Percentiles rank a stretch among this genome's conserved stretches.
phyloP scores from a whole-genome alignment of 2,329 filamentous ascomycete genomes.

The Dryadomyces quercivorus region DNA sequence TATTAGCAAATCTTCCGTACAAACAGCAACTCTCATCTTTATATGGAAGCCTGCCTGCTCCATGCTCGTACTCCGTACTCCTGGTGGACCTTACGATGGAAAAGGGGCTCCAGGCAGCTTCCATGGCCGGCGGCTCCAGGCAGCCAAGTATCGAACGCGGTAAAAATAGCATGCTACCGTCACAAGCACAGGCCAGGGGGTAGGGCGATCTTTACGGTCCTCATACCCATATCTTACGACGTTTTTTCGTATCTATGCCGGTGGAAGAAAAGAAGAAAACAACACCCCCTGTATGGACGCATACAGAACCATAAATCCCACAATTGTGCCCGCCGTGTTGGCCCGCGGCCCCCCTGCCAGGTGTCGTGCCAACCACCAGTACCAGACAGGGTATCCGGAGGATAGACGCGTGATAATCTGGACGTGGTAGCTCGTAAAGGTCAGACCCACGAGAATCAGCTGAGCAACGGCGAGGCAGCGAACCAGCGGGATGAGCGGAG shows the following conservation, averaged over 20 bases:
- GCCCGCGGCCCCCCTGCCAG: slow-evolving; percentile 7
- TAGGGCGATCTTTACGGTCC: no score
- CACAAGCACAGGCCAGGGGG: no score
- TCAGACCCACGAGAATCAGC: slow-evolving; percentile 55
- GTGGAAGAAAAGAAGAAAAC: slow-evolving; percentile 84
- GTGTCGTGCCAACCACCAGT: slow-evolving; percentile 59
- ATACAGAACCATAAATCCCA: slow-evolving; percentile 70
- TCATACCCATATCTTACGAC: neutral
- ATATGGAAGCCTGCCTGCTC: no score
- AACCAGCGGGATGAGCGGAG: slow-evolving; percentile 21
- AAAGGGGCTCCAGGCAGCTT: no score
- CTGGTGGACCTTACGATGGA: no score
- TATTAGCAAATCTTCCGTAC: no score
- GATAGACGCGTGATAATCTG: slow-evolving; percentile 87
- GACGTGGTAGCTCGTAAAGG: slow-evolving; percentile 74
- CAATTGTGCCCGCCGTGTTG: slow-evolving; percentile 21
- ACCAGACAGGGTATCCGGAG: slow-evolving; percentile 83
- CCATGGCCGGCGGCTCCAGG: no score
- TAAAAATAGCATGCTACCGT: no score
- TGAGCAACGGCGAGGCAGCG: slow-evolving; percentile 59
- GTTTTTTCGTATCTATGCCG: slow-evolving; percentile 41
- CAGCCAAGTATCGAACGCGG: no score
- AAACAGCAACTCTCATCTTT: no score
- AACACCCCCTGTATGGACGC: slow-evolving; percentile 69
- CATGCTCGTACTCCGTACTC: no score